These are phyloP conservation scores for Podila minutissima DNA, from an alignment of 192 early-diverging fungal species.

Conservation along the genomic window DNA sequence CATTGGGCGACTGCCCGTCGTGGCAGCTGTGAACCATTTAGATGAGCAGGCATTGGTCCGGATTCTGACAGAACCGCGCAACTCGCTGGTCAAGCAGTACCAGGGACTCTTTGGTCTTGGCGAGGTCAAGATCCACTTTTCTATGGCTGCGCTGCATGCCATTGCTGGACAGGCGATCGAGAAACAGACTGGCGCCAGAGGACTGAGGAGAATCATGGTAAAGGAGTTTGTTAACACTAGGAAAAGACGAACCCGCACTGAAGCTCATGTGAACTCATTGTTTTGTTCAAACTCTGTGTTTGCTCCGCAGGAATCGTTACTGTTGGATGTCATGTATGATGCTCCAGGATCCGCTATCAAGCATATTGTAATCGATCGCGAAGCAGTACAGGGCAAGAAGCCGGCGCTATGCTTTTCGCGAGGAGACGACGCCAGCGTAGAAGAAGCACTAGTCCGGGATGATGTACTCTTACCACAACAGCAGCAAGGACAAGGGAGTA, in stretches of 20 bases:
- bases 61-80: conserved; percentile 81
- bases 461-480: background rate
- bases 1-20: conserved; percentile 81
- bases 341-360: conserved; percentile 72
- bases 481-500: background rate
- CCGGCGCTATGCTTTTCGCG: conserved; percentile 64
- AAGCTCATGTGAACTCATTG: background rate
- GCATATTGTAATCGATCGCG: conserved; percentile 73
- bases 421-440: conserved; percentile 24
- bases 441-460: conserved; percentile 13
- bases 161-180: conserved; percentile 77
- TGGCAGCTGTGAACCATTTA: conserved; percentile 78
- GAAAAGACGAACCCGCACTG: too few relatives aligned
- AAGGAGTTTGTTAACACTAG: background rate
- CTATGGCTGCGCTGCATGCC: conserved; percentile 66
- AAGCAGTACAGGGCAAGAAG: conserved; percentile 67
- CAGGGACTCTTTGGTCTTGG: conserved; percentile 72
- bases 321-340: conserved; percentile 83
- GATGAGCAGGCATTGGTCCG: conserved; percentile 69
- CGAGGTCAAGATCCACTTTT: conserved; percentile 75
- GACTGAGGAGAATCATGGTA: conserved; percentile 83
- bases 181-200: conserved; percentile 86
- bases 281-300: background rate
- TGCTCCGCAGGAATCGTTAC: conserved; percentile 63
- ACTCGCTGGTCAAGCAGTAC: conserved; percentile 82